Conservation (phyloP, 2,329 filamentous ascomycete genomes). For the Teratosphaeria destructans region DNA sequence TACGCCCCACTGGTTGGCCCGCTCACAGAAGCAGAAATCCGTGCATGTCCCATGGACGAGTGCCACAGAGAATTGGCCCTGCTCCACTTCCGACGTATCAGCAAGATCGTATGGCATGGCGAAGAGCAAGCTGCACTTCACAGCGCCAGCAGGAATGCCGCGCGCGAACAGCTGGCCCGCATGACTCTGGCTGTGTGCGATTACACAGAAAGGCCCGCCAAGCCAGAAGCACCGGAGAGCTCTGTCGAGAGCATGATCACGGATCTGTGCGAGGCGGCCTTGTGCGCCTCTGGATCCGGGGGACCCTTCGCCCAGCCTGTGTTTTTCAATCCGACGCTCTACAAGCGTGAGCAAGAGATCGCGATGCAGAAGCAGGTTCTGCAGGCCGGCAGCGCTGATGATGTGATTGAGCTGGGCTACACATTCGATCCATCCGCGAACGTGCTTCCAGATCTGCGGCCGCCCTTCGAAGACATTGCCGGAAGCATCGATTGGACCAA, state of each 20-base stretch:
- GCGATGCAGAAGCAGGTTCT: constrained; percentile 8
- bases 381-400: constrained; percentile 3
- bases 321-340: constrained; percentile 5
- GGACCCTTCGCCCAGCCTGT: background rate
- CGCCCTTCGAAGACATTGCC: background rate
- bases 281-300: constrained; percentile 1
- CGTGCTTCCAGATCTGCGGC: background rate
- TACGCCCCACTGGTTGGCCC: background rate
- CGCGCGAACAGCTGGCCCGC: constrained; percentile 10
- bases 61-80: background rate
- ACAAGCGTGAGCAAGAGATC: constrained; percentile 9
- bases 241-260: constrained; percentile 5
- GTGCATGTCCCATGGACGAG: background rate
- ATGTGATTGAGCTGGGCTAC: constrained; percentile 9
- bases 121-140: background rate
- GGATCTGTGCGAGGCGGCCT: constrained; percentile 8
- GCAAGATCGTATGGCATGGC: background rate
- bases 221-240: constrained; percentile 1
- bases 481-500: background rate
- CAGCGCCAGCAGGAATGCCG: background rate
- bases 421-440: background rate
- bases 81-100: background rate
- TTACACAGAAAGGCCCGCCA: background rate
- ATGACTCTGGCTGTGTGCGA: constrained; percentile 5
- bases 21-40: background rate